Base-by-base conservation (phyloP, 495 filamentous ascomycete genomes). In the Neurospora sp. region DNA sequence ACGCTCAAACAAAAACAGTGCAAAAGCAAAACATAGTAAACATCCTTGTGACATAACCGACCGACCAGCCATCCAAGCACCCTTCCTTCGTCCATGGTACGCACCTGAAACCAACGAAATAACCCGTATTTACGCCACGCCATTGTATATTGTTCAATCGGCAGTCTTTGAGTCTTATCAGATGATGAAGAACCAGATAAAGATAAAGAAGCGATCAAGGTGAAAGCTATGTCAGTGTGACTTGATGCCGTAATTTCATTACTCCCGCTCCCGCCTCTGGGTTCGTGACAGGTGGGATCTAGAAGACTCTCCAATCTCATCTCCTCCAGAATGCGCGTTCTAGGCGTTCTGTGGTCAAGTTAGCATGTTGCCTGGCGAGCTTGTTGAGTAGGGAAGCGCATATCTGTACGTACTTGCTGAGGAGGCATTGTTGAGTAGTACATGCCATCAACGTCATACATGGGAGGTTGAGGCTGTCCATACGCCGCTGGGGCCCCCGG, bases 371-470 rank as follows among this genome's bases (percentile, higher is more conserved):
- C 23, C 27, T 31, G 27, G 27, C 2, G 27, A 31, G 27, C 27
- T 1, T 72, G 5, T 39, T 16, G 0, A 27, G 12, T 20, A 37
- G 2, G 9, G 39, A 35, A 23, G 23, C 8, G 23, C 42, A 23
- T 37, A 27, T 27, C 7, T 42, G 2, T 31, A 84, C 88, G 75
- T 87, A 95, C 93, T 88, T 95, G 93, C 83, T 96, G 94, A 74
- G 91, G 87, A 75, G 92, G 92, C 86, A 97, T 91, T 75, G 89
- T 86, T 42, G 91, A 87, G 82, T 93, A 96, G 83, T 98, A 98
- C 87, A 98, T 97, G 71, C 94, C 93, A 79, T 95, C 89, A 62
- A 90, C 89, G 71, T 87, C 80, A 79, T 93, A 97, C 88, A 97
- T 96, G 37, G 78, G 76, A 60, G 89, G 86, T 77, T 90, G 90